These are phyloP conservation scores for Thoreauomyces humboldtii DNA, from an alignment of 192 early-diverging fungal species.

Conservation along the genomic window DNA sequence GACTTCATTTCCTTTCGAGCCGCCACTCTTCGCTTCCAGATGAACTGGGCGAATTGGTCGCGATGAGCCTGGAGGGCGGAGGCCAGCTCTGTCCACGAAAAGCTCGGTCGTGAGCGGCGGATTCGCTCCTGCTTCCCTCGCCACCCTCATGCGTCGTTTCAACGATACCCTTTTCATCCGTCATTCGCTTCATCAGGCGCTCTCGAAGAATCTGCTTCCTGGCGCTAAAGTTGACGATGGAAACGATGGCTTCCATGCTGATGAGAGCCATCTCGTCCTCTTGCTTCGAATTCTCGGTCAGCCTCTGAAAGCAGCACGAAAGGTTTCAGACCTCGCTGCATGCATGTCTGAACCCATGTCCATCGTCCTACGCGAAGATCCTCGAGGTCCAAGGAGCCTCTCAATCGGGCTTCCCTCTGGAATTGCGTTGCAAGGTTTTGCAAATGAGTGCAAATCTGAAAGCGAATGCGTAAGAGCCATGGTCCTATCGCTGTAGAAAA, in stretches of 20 bases:
- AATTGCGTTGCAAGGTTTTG: constrained; percentile 17
- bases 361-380: constrained; percentile 14
- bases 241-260: constrained; percentile 52
- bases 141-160: no score
- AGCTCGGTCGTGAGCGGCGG: no score
- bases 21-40: constrained; percentile 50
- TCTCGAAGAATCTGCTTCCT: constrained; percentile 46
- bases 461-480: not conserved
- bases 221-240: constrained; percentile 44
- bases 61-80: constrained; percentile 45
- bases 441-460: constrained; percentile 32
- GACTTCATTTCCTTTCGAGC: constrained; percentile 39
- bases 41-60: constrained; percentile 56
- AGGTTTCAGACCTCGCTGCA: not conserved
- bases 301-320: constrained; percentile 4
- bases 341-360: not conserved
- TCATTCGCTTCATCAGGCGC: constrained; percentile 46
- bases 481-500: not conserved
- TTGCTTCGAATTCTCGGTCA: constrained; percentile 45
- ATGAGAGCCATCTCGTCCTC: constrained; percentile 47
- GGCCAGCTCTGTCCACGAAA: constrained; percentile 41
- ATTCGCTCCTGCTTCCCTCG: no score
- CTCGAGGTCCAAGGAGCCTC: constrained; percentile 26
- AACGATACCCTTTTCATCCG: constrained; percentile 52
- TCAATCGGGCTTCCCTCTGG: constrained; percentile 18